A percentile compares a stretch with the other conserved stretches of the same genome.
phyloP scores from a whole-genome alignment of 1,139 yeast species.

The Pichia sp. region DNA sequence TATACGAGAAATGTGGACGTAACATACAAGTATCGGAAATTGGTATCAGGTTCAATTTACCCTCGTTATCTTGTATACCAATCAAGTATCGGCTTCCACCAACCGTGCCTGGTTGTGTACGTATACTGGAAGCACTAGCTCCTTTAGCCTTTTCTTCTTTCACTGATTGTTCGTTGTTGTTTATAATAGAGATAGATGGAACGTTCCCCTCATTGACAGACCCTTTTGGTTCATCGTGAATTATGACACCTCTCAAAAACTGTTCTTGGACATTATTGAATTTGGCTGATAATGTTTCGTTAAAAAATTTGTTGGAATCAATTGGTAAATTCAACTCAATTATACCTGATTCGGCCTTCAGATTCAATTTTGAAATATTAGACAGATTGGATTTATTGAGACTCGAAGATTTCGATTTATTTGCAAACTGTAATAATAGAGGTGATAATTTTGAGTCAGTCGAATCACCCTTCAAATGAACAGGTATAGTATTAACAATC shows the following conservation, averaged over 20 bases:
- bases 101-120: constrained; percentile 15
- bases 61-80: constrained; percentile 25
- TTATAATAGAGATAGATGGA: constrained; percentile 2
- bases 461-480: constrained; percentile 29
- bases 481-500: constrained; percentile 66
- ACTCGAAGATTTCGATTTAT: constrained; percentile 27
- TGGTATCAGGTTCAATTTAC: constrained; percentile 57
- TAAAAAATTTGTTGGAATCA: constrained; percentile 57
- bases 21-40: constrained; percentile 66
- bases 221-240: constrained; percentile 31
- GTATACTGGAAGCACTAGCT: constrained; percentile 5
- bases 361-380: constrained; percentile 32
- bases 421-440: constrained; percentile 62
- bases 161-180: neutral
- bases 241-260: constrained; percentile 61
- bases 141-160: neutral
- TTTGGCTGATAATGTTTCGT: constrained; percentile 49
- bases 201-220: constrained; percentile 3
- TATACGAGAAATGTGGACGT: constrained; percentile 73
- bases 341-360: constrained; percentile 52
- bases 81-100: constrained; percentile 14
- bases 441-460: constrained; percentile 13
- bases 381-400: constrained; percentile 34
- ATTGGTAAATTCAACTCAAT: constrained; percentile 70
- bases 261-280: constrained; percentile 53